These are phyloP conservation scores for Vigna reflexopilosa DNA, from an alignment of 306 rosid genomes.

Conservation along the genomic window DNA sequence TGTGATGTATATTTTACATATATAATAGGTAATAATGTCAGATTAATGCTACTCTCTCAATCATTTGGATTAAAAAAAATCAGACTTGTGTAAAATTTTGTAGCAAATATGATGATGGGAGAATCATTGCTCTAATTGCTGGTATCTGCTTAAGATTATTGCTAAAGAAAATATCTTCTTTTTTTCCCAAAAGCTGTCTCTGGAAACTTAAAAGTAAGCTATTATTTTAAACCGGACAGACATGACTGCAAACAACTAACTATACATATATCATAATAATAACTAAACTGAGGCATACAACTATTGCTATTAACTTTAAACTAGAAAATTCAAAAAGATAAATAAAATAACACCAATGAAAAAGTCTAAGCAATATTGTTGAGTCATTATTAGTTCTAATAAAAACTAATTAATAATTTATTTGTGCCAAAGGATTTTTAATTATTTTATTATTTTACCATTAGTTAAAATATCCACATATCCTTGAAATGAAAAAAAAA, in stretches of 20 bases:
- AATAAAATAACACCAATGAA: no score
- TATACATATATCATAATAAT: no score
- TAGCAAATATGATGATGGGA: constrained; percentile 4
- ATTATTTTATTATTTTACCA: background rate
- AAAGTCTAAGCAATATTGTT: no score
- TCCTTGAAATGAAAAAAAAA: no score
- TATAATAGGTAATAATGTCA: background rate
- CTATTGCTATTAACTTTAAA: no score
- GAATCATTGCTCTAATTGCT: constrained; percentile 8
- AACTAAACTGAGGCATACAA: no score
- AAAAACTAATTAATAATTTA: background rate
- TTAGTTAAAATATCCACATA: background rate
- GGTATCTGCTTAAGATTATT: background rate
- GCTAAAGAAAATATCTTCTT: background rate
- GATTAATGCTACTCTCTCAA: background rate
- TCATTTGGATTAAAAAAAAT: constrained; percentile 4
- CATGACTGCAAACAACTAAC: background rate
- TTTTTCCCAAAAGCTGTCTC: background rate
- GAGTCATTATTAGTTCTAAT: background rate
- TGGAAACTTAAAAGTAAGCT: background rate
- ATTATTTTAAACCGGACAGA: background rate
- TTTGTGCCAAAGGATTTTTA: background rate
- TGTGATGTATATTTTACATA: constrained; percentile 24
- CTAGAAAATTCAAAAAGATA: no score
- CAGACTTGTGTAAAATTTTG: background rate